Evolutionary conservation across 768 basidiomycete species (phyloP), one percentile per base, ranked within the genome.

Genomic region (Mycena alexandri): DNA sequence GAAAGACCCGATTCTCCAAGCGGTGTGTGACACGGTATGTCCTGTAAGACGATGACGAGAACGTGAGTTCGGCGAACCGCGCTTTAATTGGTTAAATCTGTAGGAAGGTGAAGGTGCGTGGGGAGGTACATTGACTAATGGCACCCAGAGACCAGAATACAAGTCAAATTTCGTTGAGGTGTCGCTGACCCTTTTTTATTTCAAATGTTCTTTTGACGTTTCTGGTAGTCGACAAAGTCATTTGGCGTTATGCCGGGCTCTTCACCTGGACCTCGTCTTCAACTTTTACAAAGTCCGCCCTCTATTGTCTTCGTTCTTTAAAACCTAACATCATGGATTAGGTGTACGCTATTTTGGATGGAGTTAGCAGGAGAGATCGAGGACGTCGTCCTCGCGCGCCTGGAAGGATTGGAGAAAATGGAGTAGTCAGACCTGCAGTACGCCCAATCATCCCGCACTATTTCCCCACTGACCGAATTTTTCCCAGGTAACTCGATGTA

Each of bases 141-240:
- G 98, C 98, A 0, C 96, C 98, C 19, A 83, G 98, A 68, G 98
- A 99, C 79, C 96, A 98, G 83, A 98, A 81, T 98, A 98, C 72
- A 98, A 99, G 79, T 97, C 95, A 24, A 99, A 99, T 78, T 99
- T 99, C 73, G 98, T 99, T 38, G 98, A 99, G 88, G 97, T 97
- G 38, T 9, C 75, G 9, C 29, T 11, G 14, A 1, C n/a, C 13
- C 19, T 22, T 59, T 19, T 11, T 21, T 5, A 7, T 3, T 29
- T 29, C 29, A 29, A 29, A 3, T 29, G 29, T 29, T 29, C 29
- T 19, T 14, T 17, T 38, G 34, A 53, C 51, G 9, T n/a, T 19
- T 17, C 33, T 5, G 6, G 2, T 25, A 99, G 97, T 99, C 77
- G 93, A 98, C 85, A 99, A 99, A 82, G 87, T 99, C 74, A 93